These are phyloP conservation scores for Cenchrus purpureus DNA, from an alignment of 176 grass and related monocot genomes.

Conservation along the genomic window DNA sequence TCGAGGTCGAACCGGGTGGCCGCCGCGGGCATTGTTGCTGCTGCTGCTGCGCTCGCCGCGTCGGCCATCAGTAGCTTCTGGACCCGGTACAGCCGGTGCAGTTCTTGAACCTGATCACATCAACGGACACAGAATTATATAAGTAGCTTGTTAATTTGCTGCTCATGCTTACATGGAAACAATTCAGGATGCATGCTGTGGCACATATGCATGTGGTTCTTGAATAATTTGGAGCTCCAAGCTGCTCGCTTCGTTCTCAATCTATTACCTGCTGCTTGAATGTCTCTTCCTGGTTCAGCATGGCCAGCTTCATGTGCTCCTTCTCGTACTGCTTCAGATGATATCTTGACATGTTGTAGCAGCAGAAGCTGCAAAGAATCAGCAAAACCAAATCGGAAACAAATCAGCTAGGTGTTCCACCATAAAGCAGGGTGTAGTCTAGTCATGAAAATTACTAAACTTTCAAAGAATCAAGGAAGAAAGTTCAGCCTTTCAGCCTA, in stretches of 20 bases:
- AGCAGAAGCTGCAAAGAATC: conserved; percentile 19
- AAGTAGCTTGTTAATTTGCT: background rate
- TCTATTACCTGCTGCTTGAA: conserved; percentile 55
- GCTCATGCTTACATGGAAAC: background rate
- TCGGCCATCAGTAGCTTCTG: conserved; percentile 50
- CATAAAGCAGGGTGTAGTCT: too few species aligned
- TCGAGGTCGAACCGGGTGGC: conserved; percentile 5
- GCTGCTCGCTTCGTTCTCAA: too few species aligned
- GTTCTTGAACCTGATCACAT: conserved; percentile 52
- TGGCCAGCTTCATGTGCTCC: conserved; percentile 65
- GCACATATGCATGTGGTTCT: background rate
- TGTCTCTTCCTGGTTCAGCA: conserved; percentile 59
- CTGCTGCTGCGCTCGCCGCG: background rate
- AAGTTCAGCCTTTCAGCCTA: background rate
- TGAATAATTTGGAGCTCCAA: background rate
- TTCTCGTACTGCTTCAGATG: conserved; percentile 54
- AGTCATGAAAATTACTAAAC: background rate
- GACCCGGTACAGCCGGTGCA: conserved; percentile 60
- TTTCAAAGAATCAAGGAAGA: background rate
- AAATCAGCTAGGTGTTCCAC: background rate
- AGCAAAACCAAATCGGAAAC: background rate
- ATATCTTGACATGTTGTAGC: conserved; percentile 38
- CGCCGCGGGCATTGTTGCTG: background rate
- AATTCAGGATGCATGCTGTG: background rate
- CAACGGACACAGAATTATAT: too few species aligned